Base-by-base conservation (phyloP, 2,329 filamentous ascomycete species). In the Clonostachys rhizophaga region DNA sequence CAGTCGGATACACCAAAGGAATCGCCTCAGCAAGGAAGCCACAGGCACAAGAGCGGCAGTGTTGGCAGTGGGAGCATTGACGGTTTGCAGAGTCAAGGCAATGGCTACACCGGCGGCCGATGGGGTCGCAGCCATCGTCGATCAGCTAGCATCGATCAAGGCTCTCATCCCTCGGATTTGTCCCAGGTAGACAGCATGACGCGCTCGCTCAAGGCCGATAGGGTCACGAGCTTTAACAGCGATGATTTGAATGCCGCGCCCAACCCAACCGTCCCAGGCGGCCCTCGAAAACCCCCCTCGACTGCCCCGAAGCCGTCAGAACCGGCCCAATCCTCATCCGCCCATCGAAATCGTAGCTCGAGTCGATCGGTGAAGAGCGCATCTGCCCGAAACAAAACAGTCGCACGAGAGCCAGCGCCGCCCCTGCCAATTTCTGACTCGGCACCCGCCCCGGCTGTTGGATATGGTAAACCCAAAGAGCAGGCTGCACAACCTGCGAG, bases 231-330 rank as follows among this genome's bases (percentile, higher is more conserved):
- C 48, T 74, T 75, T 53, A 66, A 76, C 44, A 67, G 78, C 58
- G 72, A 77, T 55, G 80, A 86, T 56, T 83, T 86, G 67, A 87
- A 94, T 61, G 87, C 90, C 45, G 91, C 91, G 24, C 91, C 92
- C 13, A 92, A 86, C 36, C 92, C 92, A 6, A 91, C 84, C 30
- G 77, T 96, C 35, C 90, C 89, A 34, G 86, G 78, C 43, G 91
- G 91, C 6, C 89, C 91, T 48, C 82, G 90, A 49, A 70, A 70
- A 47, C 57, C 66, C 34, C 51, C 60, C 16, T 60, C 65, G 8
- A 68, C 71, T 47, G 68, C 74, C 12, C 58, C 65, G 12, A 64
- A 70, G 33, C 63, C 67, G 13, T 58, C 60, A 51, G 68, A 67
- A 47, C 62, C 64, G 41, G 24, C 24, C 24, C 24, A 30, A 30